Evolutionary conservation across 106 monocot species (phyloP).

Genomic region (Vanilla planifolia): DNA sequence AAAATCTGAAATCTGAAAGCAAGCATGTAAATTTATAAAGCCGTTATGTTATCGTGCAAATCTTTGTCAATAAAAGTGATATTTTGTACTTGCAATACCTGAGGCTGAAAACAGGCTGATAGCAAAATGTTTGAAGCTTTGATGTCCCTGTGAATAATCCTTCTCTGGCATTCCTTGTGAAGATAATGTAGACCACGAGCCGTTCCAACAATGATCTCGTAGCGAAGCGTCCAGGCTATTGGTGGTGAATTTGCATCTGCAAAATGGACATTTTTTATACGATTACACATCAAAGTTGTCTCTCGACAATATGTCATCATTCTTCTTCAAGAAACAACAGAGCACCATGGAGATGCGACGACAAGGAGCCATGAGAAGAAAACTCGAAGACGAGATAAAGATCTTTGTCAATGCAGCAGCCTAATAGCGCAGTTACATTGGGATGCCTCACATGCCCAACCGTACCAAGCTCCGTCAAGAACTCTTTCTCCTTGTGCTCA

Average conservation of each 20-base stretch:
- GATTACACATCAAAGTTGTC: neutral
- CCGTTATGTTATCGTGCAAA: neutral
- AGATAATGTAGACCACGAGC: constrained; percentile 55
- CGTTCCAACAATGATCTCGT: constrained; percentile 35
- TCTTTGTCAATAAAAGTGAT: neutral
- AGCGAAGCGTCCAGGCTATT: constrained; percentile 40
- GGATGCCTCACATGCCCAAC: constrained; percentile 65
- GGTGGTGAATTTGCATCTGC: constrained; percentile 37
- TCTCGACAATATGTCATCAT: neutral
- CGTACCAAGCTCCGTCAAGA: constrained; percentile 65
- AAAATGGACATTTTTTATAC: neutral
- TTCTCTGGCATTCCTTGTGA: constrained; percentile 61
- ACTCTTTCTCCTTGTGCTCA: constrained; percentile 70
- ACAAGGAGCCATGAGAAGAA: constrained; percentile 58
- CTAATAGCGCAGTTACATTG: constrained; percentile 50
- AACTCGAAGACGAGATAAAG: constrained; percentile 62
- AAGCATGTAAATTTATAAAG: neutral
- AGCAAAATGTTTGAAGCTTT: constrained; percentile 60
- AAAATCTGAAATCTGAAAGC: constrained; percentile 55
- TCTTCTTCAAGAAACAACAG: neutral
- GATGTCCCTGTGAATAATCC: constrained; percentile 68
- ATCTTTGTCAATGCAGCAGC: constrained; percentile 60
- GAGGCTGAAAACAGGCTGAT: constrained; percentile 40
- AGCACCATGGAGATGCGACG: constrained; percentile 56
- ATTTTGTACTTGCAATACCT: constrained; percentile 15